Conservation (phyloP, 768 basidiomycete genomes). For the Leucocoprinus birnbaumii region DNA sequence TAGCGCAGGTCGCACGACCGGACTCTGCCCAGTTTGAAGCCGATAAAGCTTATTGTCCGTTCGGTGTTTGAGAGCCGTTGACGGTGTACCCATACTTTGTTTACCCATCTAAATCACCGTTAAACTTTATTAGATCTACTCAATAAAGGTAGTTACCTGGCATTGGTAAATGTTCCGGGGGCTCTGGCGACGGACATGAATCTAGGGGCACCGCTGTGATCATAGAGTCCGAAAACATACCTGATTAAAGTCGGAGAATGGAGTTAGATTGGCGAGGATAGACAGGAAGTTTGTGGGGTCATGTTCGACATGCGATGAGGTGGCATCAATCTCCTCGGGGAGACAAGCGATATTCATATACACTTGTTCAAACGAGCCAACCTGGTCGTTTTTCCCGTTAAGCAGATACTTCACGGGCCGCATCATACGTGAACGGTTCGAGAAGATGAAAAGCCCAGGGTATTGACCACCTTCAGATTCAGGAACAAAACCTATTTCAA, state of each 20-base stretch:
- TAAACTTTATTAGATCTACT: constrained; percentile 4
- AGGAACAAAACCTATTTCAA: constrained; percentile 93
- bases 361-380: constrained; percentile 97
- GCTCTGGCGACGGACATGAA: constrained; percentile 43
- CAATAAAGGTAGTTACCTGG: constrained; percentile 47
- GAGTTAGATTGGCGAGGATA: constrained; percentile 95
- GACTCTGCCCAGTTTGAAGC: constrained; percentile 92
- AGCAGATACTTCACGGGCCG: constrained; percentile 89
- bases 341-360: constrained; percentile 98
- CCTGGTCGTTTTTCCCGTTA: constrained; percentile 84
- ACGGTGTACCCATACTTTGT: constrained; percentile 99
- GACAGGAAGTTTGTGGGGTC: constrained; percentile 94
- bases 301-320: constrained; percentile 90
- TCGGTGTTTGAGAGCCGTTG: constrained; percentile 85
- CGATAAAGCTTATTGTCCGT: constrained; percentile 99
- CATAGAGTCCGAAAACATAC: constrained; percentile 42
- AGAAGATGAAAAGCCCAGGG: constrained; percentile 92
- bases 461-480: constrained; percentile 92
- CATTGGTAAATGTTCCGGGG: constrained; percentile 93
- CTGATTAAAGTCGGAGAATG: constrained; percentile 99
- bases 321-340: constrained; percentile 76
- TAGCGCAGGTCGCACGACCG: constrained; percentile 86
- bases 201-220: constrained; percentile 3
- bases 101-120: constrained; percentile 84
- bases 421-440: constrained; percentile 92